These are phyloP conservation scores for Pelargonium citronellum DNA, from an alignment of 441 rosid genomes.

Conservation along the genomic window DNA sequence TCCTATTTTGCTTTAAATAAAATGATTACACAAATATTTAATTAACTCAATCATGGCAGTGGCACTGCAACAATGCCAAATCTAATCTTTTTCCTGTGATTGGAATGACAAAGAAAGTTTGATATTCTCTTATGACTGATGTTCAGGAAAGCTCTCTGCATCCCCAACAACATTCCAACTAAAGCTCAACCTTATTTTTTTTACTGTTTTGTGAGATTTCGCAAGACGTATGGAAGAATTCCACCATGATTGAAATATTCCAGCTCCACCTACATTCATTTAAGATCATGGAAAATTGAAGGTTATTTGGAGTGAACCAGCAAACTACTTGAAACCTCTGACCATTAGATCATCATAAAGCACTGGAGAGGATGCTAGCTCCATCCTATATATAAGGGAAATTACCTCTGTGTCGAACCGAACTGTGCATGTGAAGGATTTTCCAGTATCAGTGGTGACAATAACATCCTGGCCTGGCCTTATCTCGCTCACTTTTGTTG, in stretches of 20 bases:
- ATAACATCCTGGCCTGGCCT: constrained; percentile 50
- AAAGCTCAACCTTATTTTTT: no score
- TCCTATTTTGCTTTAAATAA: no score
- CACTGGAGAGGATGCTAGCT: background rate
- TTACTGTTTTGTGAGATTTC: constrained; percentile 40
- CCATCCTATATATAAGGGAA: background rate
- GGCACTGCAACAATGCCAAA: no score
- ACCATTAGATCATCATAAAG: background rate
- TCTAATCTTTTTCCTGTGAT: no score
- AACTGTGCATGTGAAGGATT: constrained; percentile 42
- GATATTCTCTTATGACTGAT: no score
- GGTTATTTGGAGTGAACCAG: background rate
- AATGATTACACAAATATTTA: no score
- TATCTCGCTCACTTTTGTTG: constrained; percentile 38
- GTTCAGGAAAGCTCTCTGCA: no score
- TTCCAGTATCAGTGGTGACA: constrained; percentile 40
- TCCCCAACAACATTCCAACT: no score
- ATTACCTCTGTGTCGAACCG: constrained; percentile 54
- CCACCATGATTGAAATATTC: constrained; percentile 59
- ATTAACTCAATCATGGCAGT: no score
- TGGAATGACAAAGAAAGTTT: no score
- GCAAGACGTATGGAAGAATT: constrained; percentile 44
- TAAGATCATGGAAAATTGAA: background rate
- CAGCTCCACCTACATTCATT: constrained; percentile 43
- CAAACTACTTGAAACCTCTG: background rate